These are phyloP conservation scores for Glycine latifolia DNA, from an alignment of 306 rosid genomes.

Conservation along the genomic window DNA sequence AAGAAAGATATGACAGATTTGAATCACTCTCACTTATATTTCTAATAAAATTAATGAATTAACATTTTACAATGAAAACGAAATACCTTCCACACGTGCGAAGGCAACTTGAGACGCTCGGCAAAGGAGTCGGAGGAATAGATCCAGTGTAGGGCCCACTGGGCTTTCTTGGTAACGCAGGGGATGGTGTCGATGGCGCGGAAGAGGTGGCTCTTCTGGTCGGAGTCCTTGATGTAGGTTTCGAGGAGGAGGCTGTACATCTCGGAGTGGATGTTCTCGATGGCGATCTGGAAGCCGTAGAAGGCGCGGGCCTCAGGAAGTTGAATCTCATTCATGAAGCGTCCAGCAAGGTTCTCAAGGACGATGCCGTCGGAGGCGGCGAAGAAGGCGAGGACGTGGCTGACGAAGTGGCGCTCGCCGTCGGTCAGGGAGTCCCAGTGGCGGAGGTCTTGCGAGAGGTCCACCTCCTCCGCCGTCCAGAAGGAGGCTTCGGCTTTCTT, in stretches of 20 bases:
- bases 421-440: constrained; percentile 69
- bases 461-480: constrained; percentile 95
- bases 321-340: constrained; percentile 90
- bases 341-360: constrained; percentile 77
- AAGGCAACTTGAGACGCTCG: constrained; percentile 72
- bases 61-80: too few species aligned
- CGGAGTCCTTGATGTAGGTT: constrained; percentile 71
- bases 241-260: constrained; percentile 86
- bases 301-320: constrained; percentile 87
- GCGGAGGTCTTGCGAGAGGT: constrained; percentile 64
- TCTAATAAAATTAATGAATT: too few species aligned
- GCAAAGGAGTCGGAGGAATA: constrained; percentile 53
- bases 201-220: constrained; percentile 65
- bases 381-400: constrained; percentile 86
- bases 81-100: constrained; percentile 32
- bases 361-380: constrained; percentile 95
- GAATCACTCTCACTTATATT: too few species aligned
- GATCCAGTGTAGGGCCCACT: constrained; percentile 73
- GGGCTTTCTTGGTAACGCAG: constrained; percentile 69
- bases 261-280: constrained; percentile 89
- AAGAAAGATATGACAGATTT: too few species aligned
- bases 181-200: constrained; percentile 75
- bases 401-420: constrained; percentile 78
- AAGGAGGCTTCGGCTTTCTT: constrained; percentile 92
- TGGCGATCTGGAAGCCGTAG: constrained; percentile 90